Conservation (phyloP, 371 early-diverging fungal genomes). For the Dipsacomyces acuminosporus region DNA sequence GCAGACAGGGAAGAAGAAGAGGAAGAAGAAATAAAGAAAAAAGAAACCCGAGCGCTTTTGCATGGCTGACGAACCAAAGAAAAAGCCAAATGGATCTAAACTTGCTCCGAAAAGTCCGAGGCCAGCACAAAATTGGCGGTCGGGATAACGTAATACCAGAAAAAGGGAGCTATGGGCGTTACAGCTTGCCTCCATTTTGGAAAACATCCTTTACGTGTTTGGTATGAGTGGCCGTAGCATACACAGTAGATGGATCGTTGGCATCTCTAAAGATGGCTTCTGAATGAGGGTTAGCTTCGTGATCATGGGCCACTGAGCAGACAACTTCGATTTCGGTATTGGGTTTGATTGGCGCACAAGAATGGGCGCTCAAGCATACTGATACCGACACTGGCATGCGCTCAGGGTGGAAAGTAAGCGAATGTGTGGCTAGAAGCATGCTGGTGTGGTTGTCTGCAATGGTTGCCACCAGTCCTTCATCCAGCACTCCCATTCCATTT, state of each 20-base stretch:
- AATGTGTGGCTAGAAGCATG: slow-evolving; percentile 7
- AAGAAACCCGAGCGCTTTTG: too few species aligned
- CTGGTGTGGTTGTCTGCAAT: slow-evolving; percentile 28
- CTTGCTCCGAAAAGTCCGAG: too few species aligned
- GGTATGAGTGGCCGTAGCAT: slow-evolving; percentile 23
- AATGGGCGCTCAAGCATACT: slow-evolving; percentile 14
- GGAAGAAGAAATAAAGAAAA: too few species aligned
- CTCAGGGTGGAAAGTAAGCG: neutral
- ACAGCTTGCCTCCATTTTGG: too few species aligned
- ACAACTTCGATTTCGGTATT: slow-evolving; percentile 17
- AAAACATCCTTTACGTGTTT: slow-evolving; percentile 1
- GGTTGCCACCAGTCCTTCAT: slow-evolving; percentile 30
- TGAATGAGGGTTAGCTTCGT: slow-evolving; percentile 21
- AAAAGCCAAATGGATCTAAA: too few species aligned
- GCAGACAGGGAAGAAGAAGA: too few species aligned
- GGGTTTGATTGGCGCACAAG: slow-evolving; percentile 9
- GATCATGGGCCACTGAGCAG: slow-evolving; percentile 8
- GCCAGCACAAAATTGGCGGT: too few species aligned
- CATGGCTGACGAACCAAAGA: too few species aligned
- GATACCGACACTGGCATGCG: slow-evolving; percentile 12
- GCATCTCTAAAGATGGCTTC: slow-evolving; percentile 21
- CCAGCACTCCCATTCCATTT: slow-evolving; percentile 2
- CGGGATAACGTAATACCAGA: too few species aligned
- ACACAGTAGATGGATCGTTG: slow-evolving; percentile 3
- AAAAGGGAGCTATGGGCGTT: too few species aligned